These are phyloP conservation scores for Lodderomyces orthopsilosis DNA, from an alignment of 1,139 yeast species.

Conservation along the genomic window DNA sequence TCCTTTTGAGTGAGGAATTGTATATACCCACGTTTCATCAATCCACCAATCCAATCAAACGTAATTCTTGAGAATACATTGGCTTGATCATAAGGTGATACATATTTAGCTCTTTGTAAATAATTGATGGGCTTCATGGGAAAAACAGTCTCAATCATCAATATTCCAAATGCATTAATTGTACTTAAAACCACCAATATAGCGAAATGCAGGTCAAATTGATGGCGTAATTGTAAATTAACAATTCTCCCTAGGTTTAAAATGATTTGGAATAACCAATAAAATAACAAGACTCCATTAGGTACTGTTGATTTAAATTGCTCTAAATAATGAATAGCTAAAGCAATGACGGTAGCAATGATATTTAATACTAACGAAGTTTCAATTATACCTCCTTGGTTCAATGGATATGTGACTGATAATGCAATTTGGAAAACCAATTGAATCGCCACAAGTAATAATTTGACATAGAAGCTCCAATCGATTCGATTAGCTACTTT, in stretches of 20 bases:
- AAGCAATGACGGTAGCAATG: constrained; percentile 47
- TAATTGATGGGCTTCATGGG: constrained; percentile 41
- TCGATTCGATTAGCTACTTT: constrained; percentile 32
- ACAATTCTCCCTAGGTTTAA: constrained; percentile 39
- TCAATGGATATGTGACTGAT: constrained; percentile 18
- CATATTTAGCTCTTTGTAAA: constrained; percentile 31
- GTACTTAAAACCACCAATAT: constrained; percentile 48
- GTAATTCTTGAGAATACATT: constrained; percentile 77
- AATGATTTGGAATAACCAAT: constrained; percentile 63
- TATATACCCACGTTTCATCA: constrained; percentile 81
- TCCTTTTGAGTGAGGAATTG: constrained; percentile 74
- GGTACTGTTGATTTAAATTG: constrained; percentile 65
- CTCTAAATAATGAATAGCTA: constrained; percentile 67
- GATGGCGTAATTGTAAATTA: constrained; percentile 49
- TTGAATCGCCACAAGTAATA: constrained; percentile 42
- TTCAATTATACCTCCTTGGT: constrained; percentile 39
- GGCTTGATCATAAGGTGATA: constrained; percentile 73
- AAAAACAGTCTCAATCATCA: constrained; percentile 51
- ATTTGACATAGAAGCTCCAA: constrained; percentile 43
- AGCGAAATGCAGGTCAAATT: constrained; percentile 30
- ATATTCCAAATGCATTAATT: constrained; percentile 49
- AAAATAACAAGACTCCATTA: constrained; percentile 66
- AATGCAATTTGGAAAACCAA: constrained; percentile 30
- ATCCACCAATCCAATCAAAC: constrained; percentile 88
- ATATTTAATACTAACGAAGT: constrained; percentile 40